Evolutionary conservation across 305 asterid species (phyloP), one percentile per base, ranked within the genome.

Genomic region (Withania somnifera): DNA sequence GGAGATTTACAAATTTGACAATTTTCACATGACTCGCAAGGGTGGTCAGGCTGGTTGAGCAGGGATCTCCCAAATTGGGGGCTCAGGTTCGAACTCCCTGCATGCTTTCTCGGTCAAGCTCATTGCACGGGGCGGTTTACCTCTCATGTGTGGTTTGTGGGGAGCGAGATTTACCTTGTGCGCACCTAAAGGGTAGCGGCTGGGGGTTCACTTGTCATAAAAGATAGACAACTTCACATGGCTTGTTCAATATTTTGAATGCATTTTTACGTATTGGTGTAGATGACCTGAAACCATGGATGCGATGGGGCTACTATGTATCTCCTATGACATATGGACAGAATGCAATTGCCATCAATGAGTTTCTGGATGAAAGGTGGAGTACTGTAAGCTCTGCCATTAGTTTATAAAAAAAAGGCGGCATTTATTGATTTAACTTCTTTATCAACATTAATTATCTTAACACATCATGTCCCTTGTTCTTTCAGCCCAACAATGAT

Each of bases 301-400:
- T 93, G 93, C 86, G 86, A 67, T 93, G 98, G 97, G 97, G 96
- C 42, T 95, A 86, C 77, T 95, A 93, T 51, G 14, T 87, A 26
- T 95, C 98, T 86, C 98, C 97, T 79, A 91, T 94, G 98, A 91
- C 91, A 93, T 95, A 93, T 67, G 97, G 94, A 80, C 97, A 93
- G 88, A 94, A 93, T 78, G 98, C 98, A 51, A 85, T 94, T 71
- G 95, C 94, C 87, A 92, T 94, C 81, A 94, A 95, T 64, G 98
- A 93, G 87, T 95, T 95, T 85, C 85, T 93, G 38, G 98, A 91
- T 34, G 71, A 91, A 52, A 90, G 98, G 92, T 94, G 98, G 98
- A 92, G 96, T 81, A 42, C 95, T 51, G 98, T 94, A 90, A 89
- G 98, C 80, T 57, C 57, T 80, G 42, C 11, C 64, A 50, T 54